Base-by-base conservation (phyloP, 2,329 filamentous ascomycete species). In the Fusarium sp. region DNA sequence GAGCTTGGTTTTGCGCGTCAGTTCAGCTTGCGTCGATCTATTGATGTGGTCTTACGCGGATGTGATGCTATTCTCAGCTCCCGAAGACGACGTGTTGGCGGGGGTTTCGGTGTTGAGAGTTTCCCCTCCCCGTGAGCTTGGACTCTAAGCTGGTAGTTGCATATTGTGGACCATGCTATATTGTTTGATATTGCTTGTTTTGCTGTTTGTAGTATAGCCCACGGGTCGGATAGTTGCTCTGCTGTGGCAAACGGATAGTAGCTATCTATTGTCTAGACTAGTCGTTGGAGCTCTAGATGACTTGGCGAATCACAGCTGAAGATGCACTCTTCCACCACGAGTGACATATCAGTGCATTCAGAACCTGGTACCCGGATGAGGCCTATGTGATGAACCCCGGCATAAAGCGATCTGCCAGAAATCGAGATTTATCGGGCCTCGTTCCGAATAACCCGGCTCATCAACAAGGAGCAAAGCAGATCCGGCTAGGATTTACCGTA, bases 331-430 rank as follows among this genome's bases (percentile, higher is more conserved):
- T 26, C 32, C 31, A 13, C 12, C 22, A 15, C 24, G 1, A 32
- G 32, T 53, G 47, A 44, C 47, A 53, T 43, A 3, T n/a, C n/a
- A 26, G 22, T 54, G 47, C 52, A 13, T 42, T 26, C 15, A 11
- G 38, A 35, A 38, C 19, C 43, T 7, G 19, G 19, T 19, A 19
- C 19, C 19, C 22, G 9, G 19, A n/a, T 26, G 28, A 40, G 35
- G 26, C 45, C 19, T 24, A 31, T n/a, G 24, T n/a, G 19, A n/a
- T 49, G 42, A 6, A 38, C 29, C 11, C 6, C 8, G 22, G 31
- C 24, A 26, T 26, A 26, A 7, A 9, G n/a, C 3, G 4, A n/a
- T 10, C 6, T 9, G 22, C 12, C 7, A 7, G 22, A 36, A 7
- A 53, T 29, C 47, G 32, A 52, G 26, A 43, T 39, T 31, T 12